Percentiles rank a stretch among this genome's conserved stretches.
phyloP scores from a whole-genome alignment of 345 rosid species.

The rapeseed (Brassica napus) region Da-Ae NC_063451.1:43777001-43777500 shows the following conservation, averaged over 20 bases:
- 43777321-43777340: not conserved
- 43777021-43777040: not conserved
- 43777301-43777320: not conserved
- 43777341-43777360: conserved; percentile 44
- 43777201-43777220: conserved; percentile 20
- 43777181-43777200: not conserved
- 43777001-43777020: not conserved
- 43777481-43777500: conserved; percentile 71
- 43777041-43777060: not conserved
- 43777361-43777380: conserved; percentile 40
- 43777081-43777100: not conserved
- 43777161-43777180: not conserved
- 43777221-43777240: not conserved
- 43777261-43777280: not conserved
- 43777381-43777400: conserved; percentile 39
- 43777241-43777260: conserved; percentile 38
- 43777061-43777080: not conserved
- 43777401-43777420: conserved; percentile 29
- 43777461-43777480: conserved; percentile 43
- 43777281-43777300: not conserved
- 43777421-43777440: conserved; percentile 66
- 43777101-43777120: not conserved
- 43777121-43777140: not conserved
- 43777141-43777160: not conserved
- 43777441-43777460: conserved; percentile 35